A percentile compares a stretch with the other conserved stretches of the same genome.
Conservation (phyloP, 2,329 filamentous ascomycete genomes). For the Colletotrichum nymphaeae region DNA sequence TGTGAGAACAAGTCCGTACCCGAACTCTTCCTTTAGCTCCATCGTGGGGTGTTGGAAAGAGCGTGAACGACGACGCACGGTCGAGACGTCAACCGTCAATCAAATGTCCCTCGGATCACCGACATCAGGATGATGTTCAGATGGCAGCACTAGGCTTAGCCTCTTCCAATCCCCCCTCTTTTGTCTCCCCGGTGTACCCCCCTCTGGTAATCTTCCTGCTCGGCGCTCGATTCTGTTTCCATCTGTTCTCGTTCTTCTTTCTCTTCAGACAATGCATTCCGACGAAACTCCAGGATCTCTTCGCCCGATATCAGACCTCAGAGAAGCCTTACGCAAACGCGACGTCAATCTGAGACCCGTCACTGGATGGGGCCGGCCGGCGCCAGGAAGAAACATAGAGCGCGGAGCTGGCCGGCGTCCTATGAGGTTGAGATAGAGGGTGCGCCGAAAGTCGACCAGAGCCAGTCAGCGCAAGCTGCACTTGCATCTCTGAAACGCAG, state of each 20-base stretch:
- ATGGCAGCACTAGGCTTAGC: slow-evolving; percentile 26
- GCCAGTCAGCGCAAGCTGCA: slow-evolving; percentile 20
- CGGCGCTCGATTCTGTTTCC: neutral
- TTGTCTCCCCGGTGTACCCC: neutral
- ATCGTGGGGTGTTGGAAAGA: neutral
- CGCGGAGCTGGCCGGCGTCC: slow-evolving; percentile 3
- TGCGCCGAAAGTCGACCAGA: slow-evolving; percentile 17
- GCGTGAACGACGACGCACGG: slow-evolving; percentile 23
- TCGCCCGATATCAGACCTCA: neutral
- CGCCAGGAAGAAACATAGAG: neutral
- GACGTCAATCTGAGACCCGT: slow-evolving; percentile 17
- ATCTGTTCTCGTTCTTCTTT: neutral
- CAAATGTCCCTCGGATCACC: slow-evolving; percentile 28
- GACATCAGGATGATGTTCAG: slow-evolving; percentile 23
- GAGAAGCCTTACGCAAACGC: slow-evolving; percentile 8
- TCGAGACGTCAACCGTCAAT: slow-evolving; percentile 20
- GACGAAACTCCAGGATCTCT: neutral
- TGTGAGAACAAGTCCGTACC: slow-evolving; percentile 30
- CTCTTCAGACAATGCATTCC: neutral
- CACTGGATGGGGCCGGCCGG: neutral
- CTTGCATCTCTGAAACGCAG: slow-evolving; percentile 33
- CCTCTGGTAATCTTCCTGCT: neutral
- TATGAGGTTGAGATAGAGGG: neutral
- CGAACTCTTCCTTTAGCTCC: neutral
- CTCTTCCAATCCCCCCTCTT: neutral